Evolutionary conservation across 768 basidiomycete species (phyloP).

Genomic region (Auricularia auricula-judae): DNA sequence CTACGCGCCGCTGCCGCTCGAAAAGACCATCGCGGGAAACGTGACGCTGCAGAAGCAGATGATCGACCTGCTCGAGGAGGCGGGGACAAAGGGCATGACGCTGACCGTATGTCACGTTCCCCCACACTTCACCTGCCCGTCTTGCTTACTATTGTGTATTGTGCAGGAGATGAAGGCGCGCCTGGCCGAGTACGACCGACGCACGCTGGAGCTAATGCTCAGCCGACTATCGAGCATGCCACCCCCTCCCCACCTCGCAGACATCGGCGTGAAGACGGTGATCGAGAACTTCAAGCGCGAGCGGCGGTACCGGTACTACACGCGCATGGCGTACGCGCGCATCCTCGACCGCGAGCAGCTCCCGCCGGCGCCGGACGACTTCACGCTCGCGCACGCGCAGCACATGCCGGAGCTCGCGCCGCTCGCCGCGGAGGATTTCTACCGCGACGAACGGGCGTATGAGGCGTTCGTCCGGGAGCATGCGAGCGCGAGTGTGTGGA

Average conservation of each 20-base stretch:
- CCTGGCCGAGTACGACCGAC: constrained; percentile 63
- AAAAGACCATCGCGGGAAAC: constrained; percentile 24
- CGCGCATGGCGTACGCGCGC: constrained; percentile 52
- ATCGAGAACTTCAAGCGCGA: constrained; percentile 82
- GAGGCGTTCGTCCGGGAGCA: constrained; percentile 20
- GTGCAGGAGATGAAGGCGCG: constrained; percentile 49
- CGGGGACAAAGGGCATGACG: constrained; percentile 60
- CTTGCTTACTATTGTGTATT: constrained; percentile 1
- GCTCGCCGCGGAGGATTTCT: constrained; percentile 42
- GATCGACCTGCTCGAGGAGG: constrained; percentile 56
- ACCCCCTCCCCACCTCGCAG: constrained; percentile 61
- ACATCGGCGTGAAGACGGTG: constrained; percentile 56
- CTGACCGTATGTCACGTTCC: constrained; percentile 39
- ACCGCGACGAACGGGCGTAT: constrained; percentile 31
- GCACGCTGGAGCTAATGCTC: constrained; percentile 75
- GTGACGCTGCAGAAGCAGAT: constrained; percentile 72
- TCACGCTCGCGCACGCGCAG: not conserved
- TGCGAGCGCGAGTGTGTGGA: not conserved
- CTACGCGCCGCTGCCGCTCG: not conserved
- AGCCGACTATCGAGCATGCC: constrained; percentile 50
- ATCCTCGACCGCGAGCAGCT: not conserved
- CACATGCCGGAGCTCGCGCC: constrained; percentile 26
- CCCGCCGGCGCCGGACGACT: not conserved
- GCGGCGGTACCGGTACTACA: constrained; percentile 78
- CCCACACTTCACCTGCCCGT: not conserved